Base-by-base conservation (phyloP, 2,329 filamentous ascomycete genomes). In the Fusarium heterosporum region DNA sequence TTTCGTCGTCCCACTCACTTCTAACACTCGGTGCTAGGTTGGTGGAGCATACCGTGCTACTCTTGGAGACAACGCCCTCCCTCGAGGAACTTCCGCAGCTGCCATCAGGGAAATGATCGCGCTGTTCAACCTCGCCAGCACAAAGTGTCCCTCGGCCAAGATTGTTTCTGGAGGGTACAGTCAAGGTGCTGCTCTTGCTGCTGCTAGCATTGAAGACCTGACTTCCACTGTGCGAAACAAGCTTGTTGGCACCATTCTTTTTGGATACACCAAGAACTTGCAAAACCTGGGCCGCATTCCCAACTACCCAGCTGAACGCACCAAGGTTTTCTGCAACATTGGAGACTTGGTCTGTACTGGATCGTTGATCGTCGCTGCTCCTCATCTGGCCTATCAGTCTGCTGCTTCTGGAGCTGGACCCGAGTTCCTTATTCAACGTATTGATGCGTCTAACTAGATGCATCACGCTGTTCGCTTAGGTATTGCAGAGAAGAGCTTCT, bases 141-240 rank as follows among this genome's bases (percentile, higher is more conserved):
- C 70, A 10, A 81, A 81, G 64, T 84, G 82, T 46, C 81, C 82
- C 12, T 72, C 78, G 12, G 74, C 81, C 0, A 74, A 78, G 47
- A 77, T 84, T 16, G 76, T 83, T 0, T 77, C 80, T 0, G 81
- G 79, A 34, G 82, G 76, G 1, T 78, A 78, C 30, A 77, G 76
- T 30, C 75, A 83, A 68, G 82, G 82, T 14, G 77, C 79, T 3
- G 82, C 82, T 1, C 76, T 84, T 36, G 76, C 80, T n/a, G 76
- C 78, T n/a, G 75, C 76, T 43, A 72, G 80, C 4, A 71, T 84
- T 29, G 70, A 75, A 16, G 72, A 76, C 22, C 69, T 82, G n/a
- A 58, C 64, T 43, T 48, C 69, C 2, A 22, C 64, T 12, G 65
- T 79, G 48, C 69, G 74, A 34, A 55, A 77, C 38, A 74, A 80